Evolutionary conservation across 2,329 filamentous ascomycete genomes (phyloP).

Genomic region (Rachicladosporium sp.): DNA sequence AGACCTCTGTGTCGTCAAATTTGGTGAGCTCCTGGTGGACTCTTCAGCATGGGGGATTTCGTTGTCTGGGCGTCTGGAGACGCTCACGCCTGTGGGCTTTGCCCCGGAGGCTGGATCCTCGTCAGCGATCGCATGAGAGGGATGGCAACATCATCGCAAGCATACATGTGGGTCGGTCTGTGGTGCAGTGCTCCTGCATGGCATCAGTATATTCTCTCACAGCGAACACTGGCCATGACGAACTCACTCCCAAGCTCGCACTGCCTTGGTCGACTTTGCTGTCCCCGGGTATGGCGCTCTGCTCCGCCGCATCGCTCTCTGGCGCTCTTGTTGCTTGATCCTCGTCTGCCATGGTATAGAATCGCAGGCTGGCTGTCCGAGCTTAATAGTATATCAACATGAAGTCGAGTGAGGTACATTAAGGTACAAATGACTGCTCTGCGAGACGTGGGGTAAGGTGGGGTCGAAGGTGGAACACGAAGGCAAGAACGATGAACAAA

Average conservation of each 20-base stretch:
- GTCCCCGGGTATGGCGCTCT: slow-evolving; percentile 35
- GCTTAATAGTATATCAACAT: too few species aligned
- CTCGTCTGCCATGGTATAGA: slow-evolving; percentile 47
- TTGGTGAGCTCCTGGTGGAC: slow-evolving; percentile 52
- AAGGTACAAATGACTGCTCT: too few species aligned
- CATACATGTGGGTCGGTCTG: slow-evolving; percentile 48
- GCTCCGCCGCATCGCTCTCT: slow-evolving; percentile 50
- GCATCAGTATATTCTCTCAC: neutral
- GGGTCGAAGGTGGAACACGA: too few species aligned
- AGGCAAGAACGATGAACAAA: too few species aligned
- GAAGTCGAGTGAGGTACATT: too few species aligned
- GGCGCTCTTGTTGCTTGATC: slow-evolving; percentile 59
- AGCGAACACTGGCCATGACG: slow-evolving; percentile 4
- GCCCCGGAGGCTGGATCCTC: slow-evolving; percentile 12
- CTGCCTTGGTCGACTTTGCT: slow-evolving; percentile 36
- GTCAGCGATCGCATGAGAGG: slow-evolving; percentile 11
- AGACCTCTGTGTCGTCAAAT: slow-evolving; percentile 61
- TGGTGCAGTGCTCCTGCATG: slow-evolving; percentile 50
- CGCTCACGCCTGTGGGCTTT: slow-evolving; percentile 20
- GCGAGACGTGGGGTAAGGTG: too few species aligned
- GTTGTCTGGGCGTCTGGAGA: too few species aligned
- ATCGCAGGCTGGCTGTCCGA: neutral
- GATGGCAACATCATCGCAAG: neutral
- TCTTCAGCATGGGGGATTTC: too few species aligned
- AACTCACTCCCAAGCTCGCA: slow-evolving; percentile 41